A percentile compares a stretch with the other conserved stretches of the same genome.
Conservation (phyloP, 1,139 yeast species). For the Wickerhamomyces sp. region DNA sequence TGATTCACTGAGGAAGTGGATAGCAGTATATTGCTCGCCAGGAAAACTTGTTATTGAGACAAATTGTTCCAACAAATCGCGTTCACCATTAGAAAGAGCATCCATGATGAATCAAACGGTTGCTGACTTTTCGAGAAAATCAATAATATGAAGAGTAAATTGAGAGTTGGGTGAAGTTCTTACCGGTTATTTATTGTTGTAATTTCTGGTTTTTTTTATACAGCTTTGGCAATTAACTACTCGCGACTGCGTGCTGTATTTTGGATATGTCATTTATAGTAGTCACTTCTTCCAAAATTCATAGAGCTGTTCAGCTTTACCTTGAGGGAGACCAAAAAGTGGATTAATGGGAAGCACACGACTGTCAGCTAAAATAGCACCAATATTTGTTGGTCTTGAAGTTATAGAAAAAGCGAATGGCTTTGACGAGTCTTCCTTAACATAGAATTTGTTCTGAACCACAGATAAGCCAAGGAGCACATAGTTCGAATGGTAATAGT, state of each 20-base stretch:
- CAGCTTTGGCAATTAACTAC: no score
- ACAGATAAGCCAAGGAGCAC: constrained; percentile 71
- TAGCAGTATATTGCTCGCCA: constrained; percentile 21
- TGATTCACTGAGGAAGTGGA: constrained; percentile 19
- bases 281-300: no score
- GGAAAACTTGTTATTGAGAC: constrained; percentile 25
- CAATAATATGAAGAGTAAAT: no score
- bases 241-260: no score
- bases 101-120: constrained; percentile 19
- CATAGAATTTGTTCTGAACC: constrained; percentile 48
- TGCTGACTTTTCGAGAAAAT: no score
- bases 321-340: constrained; percentile 54
- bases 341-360: constrained; percentile 46
- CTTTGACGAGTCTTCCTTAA: constrained; percentile 21
- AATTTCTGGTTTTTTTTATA: no score
- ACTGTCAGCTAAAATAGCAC: constrained; percentile 17
- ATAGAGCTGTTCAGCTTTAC: constrained; percentile 11
- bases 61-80: constrained; percentile 23
- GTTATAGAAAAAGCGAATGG: constrained; percentile 26
- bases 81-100: constrained; percentile 22
- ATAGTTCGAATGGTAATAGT: constrained; percentile 89
- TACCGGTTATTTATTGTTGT: no score
- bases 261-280: no score
- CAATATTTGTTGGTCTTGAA: constrained; percentile 12
- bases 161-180: no score